Evolutionary conservation across 1,284 basidiomycete genomes (phyloP).

Genomic region (Ceratobasidium sp.): DNA sequence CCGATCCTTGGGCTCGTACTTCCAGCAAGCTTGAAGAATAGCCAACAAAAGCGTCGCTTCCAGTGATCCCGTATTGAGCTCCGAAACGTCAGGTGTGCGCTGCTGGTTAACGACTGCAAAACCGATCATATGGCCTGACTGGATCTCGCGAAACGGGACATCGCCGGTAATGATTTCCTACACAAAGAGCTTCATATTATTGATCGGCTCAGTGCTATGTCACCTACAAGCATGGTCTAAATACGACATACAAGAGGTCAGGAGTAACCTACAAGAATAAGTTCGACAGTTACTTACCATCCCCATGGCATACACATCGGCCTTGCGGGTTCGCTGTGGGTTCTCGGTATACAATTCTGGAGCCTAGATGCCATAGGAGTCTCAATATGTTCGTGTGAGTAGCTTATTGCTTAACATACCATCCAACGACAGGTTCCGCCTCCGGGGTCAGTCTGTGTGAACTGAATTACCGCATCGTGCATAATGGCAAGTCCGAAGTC

Average conservation of each 20-base stretch:
- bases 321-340: background rate
- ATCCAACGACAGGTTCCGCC: slow-evolving; percentile 2
- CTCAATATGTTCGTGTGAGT: background rate
- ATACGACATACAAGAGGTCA: too few species aligned
- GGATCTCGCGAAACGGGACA: background rate
- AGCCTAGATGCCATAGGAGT: background rate
- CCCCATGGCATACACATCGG: slow-evolving; percentile 1
- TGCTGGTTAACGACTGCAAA: background rate
- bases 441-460: slow-evolving; percentile 7
- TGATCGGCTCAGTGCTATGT: too few species aligned
- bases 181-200: background rate
- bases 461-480: background rate
- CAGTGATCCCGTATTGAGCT: background rate
- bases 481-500: slow-evolving; percentile 32
- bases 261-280: too few species aligned
- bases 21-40: background rate
- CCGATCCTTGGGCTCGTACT: background rate
- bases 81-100: background rate
- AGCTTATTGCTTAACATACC: background rate
- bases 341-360: background rate
- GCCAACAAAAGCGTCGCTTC: background rate
- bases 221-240: slow-evolving; percentile 2
- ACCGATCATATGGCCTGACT: background rate
- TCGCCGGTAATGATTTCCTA: slow-evolving; percentile 2
- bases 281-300: background rate